These are phyloP conservation scores for Pouteria campechiana DNA, from an alignment of 179 eudicot species.

Conservation along the genomic window DNA sequence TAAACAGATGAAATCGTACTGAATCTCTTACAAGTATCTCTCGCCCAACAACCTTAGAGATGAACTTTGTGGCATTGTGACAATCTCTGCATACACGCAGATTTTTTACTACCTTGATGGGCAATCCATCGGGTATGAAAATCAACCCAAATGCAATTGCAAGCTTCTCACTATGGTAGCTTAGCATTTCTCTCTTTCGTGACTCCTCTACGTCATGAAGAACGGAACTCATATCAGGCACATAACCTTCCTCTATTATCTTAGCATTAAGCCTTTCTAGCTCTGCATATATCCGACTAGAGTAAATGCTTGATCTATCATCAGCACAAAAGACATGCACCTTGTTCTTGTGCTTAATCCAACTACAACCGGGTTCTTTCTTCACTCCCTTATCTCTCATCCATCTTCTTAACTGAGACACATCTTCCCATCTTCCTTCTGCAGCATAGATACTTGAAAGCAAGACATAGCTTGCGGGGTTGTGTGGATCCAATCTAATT, in stretches of 20 bases:
- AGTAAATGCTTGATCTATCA: slow-evolving; percentile 67
- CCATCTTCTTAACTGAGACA: slow-evolving; percentile 54
- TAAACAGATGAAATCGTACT: slow-evolving; percentile 84
- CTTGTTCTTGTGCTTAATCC: slow-evolving; percentile 73
- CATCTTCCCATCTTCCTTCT: slow-evolving; percentile 68
- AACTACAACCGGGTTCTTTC: slow-evolving; percentile 81
- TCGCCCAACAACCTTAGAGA: slow-evolving; percentile 78
- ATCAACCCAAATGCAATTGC: slow-evolving; percentile 92
- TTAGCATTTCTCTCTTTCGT: slow-evolving; percentile 70
- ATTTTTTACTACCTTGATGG: slow-evolving; percentile 78
- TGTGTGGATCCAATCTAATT: slow-evolving; percentile 63
- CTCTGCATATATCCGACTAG: slow-evolving; percentile 49
- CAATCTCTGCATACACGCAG: slow-evolving; percentile 91
- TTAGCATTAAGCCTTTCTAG: slow-evolving; percentile 42
- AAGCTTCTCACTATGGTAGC: slow-evolving; percentile 84
- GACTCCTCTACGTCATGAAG: slow-evolving; percentile 71
- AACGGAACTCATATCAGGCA: slow-evolving; percentile 59
- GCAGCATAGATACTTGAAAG: slow-evolving; percentile 81
- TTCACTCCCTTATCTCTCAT: slow-evolving; percentile 62
- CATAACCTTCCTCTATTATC: slow-evolving; percentile 72
- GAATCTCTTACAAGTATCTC: slow-evolving; percentile 94
- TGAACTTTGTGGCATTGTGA: slow-evolving; percentile 73
- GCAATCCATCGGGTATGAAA: slow-evolving; percentile 49
- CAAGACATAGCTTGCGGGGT: slow-evolving; percentile 81
- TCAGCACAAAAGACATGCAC: slow-evolving; percentile 84